These are phyloP conservation scores for Davidsoniella eucalypti DNA, from an alignment of 2,329 filamentous ascomycete genomes.

Conservation along the genomic window DNA sequence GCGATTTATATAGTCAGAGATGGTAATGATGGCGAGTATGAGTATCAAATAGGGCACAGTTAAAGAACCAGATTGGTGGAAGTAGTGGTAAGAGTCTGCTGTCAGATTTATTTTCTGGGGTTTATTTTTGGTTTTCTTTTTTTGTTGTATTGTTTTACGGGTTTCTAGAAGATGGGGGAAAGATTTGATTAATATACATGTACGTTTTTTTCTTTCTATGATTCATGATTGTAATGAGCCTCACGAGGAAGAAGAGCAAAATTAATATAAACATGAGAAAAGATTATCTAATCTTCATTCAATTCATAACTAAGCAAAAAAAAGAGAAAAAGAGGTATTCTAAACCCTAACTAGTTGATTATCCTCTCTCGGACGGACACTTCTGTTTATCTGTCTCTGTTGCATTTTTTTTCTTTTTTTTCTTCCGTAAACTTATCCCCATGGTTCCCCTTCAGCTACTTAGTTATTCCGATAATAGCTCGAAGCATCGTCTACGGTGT, in stretches of 20 bases:
- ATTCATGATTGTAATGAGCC: no score
- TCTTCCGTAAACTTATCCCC: not conserved
- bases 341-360: no score
- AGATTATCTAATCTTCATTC: no score
- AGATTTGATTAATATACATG: no score
- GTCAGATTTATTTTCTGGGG: not conserved
- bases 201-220: no score
- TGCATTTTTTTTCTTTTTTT: not conserved
- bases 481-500: slow-evolving; percentile 30
- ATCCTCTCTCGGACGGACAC: not conserved
- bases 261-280: no score
- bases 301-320: no score
- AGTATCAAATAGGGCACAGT: not conserved
- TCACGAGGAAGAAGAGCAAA: no score
- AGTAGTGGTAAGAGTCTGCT: not conserved
- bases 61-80: no score
- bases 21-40: slow-evolving; percentile 19
- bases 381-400: not conserved
- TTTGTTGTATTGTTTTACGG: not conserved
- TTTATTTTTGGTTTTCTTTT: not conserved
- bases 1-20: slow-evolving; percentile 25
- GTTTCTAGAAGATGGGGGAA: no score
- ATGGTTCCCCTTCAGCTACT: not conserved
- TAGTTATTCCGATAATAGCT: slow-evolving; percentile 34
- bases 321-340: no score